These are phyloP conservation scores for Calocybe cyanea DNA, from an alignment of 768 basidiomycete genomes.

Conservation along the genomic window DNA sequence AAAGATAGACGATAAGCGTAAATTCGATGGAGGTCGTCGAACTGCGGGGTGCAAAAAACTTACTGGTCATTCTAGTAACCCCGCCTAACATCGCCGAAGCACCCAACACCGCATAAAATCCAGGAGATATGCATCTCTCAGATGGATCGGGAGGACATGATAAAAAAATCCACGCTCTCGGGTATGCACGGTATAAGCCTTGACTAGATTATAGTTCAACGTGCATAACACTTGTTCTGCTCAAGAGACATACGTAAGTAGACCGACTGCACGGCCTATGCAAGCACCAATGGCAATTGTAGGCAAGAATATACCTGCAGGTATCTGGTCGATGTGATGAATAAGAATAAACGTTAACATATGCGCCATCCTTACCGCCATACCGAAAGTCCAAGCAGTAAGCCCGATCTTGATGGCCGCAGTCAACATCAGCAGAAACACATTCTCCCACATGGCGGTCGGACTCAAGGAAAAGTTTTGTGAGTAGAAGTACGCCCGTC, in stretches of 20 bases:
- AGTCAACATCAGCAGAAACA: slow-evolving; percentile 62
- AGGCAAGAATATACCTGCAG: slow-evolving; percentile 74
- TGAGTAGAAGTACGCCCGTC: background rate
- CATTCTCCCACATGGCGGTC: slow-evolving; percentile 61
- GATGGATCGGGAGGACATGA: slow-evolving; percentile 72
- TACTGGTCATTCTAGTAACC: slow-evolving; percentile 75
- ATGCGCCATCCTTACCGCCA: slow-evolving; percentile 49
- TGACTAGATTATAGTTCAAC: slow-evolving; percentile 40
- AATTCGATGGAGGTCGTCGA: background rate
- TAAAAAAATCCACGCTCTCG: slow-evolving; percentile 64
- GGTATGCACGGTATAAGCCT: slow-evolving; percentile 61
- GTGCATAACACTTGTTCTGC: background rate
- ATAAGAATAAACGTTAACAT: background rate
- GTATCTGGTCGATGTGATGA: slow-evolving; percentile 39
- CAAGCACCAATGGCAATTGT: slow-evolving; percentile 75
- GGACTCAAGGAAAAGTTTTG: slow-evolving; percentile 36
- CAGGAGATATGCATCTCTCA: slow-evolving; percentile 65
- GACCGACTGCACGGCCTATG: slow-evolving; percentile 65
- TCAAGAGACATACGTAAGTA: slow-evolving; percentile 49
- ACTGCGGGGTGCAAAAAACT: slow-evolving; percentile 16
- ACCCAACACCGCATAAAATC: slow-evolving; percentile 75
- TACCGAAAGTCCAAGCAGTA: slow-evolving; percentile 77
- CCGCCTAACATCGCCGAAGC: slow-evolving; percentile 75
- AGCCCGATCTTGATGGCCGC: slow-evolving; percentile 57
- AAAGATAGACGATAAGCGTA: slow-evolving; percentile 3